These are phyloP conservation scores for Neoconidiobolus thromboides DNA, from an alignment of 371 early-diverging fungal genomes.

Conservation along the genomic window DNA sequence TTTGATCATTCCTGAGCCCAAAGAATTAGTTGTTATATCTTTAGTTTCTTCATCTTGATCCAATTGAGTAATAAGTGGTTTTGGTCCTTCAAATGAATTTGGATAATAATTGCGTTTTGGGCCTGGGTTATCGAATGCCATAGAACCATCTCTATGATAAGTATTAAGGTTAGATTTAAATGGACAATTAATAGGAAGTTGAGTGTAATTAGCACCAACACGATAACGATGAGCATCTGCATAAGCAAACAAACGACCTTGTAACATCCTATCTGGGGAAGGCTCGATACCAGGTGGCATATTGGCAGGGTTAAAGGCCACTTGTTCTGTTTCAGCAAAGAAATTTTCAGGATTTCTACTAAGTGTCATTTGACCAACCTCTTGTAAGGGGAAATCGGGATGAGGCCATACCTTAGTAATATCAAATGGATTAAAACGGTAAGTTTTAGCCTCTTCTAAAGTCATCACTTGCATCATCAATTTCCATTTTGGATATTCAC, in stretches of 20 bases:
- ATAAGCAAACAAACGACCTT: conserved; percentile 59
- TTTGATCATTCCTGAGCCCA: background rate
- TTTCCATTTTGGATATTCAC: conserved; percentile 54
- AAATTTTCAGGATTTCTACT: conserved; percentile 60
- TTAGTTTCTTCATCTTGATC: background rate
- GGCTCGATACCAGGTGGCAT: conserved; percentile 55
- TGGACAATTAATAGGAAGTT: conserved; percentile 53
- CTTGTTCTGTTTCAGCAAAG: conserved; percentile 66
- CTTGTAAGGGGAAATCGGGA: conserved; percentile 44
- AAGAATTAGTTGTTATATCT: conserved; percentile 9
- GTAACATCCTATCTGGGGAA: conserved; percentile 50
- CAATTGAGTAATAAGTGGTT: background rate
- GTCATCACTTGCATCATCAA: conserved; percentile 57
- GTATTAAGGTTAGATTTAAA: conserved; percentile 24
- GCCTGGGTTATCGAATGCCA: conserved; percentile 24
- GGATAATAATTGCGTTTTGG: conserved; percentile 37
- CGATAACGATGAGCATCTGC: conserved; percentile 60
- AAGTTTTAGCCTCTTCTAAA: conserved; percentile 44
- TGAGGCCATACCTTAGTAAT: conserved; percentile 71
- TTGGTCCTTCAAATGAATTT: conserved; percentile 23
- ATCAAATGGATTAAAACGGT: conserved; percentile 61
- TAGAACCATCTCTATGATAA: conserved; percentile 48
- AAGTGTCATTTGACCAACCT: conserved; percentile 49
- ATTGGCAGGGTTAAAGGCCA: conserved; percentile 51
- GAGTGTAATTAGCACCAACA: conserved; percentile 46